phyloP scores from a whole-genome alignment of 345 rosid species.

The Tarenaya hassleriana region DNA sequence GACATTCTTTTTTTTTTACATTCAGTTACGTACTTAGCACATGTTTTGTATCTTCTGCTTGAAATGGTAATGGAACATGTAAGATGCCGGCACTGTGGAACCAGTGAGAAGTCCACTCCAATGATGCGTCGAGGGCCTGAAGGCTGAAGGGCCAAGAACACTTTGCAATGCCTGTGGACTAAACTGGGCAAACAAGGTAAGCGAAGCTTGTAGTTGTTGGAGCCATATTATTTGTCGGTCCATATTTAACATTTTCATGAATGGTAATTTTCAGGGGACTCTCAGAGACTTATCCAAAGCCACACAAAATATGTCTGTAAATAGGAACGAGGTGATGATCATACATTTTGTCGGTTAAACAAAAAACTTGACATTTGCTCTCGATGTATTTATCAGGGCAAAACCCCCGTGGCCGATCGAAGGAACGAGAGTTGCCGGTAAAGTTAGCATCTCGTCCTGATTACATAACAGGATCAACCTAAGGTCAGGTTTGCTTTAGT shows the following conservation, averaged over 20 bases:
- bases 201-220: not conserved
- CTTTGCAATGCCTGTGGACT: constrained; percentile 76
- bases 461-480: not conserved
- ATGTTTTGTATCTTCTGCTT: constrained; percentile 16
- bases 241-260: constrained; percentile 1
- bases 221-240: constrained; percentile 6
- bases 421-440: constrained; percentile 26
- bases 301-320: constrained; percentile 28
- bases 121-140: constrained; percentile 75
- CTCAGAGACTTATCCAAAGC: constrained; percentile 54
- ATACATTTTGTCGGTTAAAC: not conserved
- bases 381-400: constrained; percentile 29
- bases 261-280: constrained; percentile 42
- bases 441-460: constrained; percentile 30
- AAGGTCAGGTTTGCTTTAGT: no score
- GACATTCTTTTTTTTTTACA: not conserved
- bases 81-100: constrained; percentile 64
- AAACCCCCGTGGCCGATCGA: constrained; percentile 37
- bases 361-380: not conserved
- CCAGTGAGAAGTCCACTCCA: constrained; percentile 50
- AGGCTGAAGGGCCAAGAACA: constrained; percentile 71
- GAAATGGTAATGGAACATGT: constrained; percentile 14
- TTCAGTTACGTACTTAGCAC: not conserved
- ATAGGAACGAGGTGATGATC: constrained; percentile 38
- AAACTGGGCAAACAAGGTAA: constrained; percentile 73